These are phyloP conservation scores for Kazachstania bromeliacearum DNA, from an alignment of 805 yeast genomes.

Conservation along the genomic window DNA sequence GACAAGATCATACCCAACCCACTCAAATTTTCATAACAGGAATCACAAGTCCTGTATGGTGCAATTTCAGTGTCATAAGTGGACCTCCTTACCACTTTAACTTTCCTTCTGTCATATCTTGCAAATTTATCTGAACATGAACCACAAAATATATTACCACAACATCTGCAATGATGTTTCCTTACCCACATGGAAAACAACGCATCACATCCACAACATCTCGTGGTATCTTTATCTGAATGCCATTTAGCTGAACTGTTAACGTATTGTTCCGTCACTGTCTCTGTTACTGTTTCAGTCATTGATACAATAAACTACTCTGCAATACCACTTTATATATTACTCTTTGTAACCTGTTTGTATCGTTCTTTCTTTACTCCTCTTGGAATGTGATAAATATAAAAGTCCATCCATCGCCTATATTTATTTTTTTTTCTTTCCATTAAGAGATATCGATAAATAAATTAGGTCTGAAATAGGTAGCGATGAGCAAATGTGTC, in stretches of 20 bases:
- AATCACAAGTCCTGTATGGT: constrained; percentile 8
- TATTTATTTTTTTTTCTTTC: neutral
- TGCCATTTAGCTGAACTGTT: constrained; percentile 26
- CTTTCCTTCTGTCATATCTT: constrained; percentile 20
- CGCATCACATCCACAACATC: constrained; percentile 40
- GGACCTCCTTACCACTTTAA: constrained; percentile 19
- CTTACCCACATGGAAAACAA: constrained; percentile 44
- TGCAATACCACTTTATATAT: no score
- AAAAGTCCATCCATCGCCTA: no score
- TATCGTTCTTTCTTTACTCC: no score
- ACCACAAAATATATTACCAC: constrained; percentile 58
- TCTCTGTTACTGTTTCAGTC: no score
- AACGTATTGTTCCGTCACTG: neutral
- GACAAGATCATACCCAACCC: no score
- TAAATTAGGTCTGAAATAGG: neutral
- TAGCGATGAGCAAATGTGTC: neutral
- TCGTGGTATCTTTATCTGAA: constrained; percentile 19
- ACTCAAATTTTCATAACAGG: constrained; percentile 30
- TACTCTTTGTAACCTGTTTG: no score
- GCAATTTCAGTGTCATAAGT: constrained; percentile 7
- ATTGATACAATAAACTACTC: no score
- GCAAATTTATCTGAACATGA: constrained; percentile 23
- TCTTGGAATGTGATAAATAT: no score
- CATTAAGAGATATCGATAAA: neutral
- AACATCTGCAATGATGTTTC: constrained; percentile 60